These are phyloP conservation scores for Xylariaceae sp. DNA, from an alignment of 2,329 filamentous ascomycete species.

Conservation along the genomic window DNA sequence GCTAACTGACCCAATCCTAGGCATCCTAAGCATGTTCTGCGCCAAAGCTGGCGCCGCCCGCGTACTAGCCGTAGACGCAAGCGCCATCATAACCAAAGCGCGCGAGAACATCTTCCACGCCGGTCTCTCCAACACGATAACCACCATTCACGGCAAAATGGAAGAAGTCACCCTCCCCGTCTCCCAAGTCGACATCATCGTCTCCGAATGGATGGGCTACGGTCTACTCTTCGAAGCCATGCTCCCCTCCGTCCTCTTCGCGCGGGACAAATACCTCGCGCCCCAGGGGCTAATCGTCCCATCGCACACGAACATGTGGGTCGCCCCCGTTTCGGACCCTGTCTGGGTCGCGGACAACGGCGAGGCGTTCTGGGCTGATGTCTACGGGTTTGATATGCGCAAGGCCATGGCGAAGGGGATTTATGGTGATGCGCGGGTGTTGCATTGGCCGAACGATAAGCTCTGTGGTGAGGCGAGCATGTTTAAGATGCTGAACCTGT, in stretches of 20 bases:
- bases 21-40: constrained; percentile 92
- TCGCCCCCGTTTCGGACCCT: constrained; percentile 74
- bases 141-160: constrained; percentile 77
- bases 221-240: constrained; percentile 91
- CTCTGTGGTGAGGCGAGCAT: constrained; percentile 58
- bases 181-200: constrained; percentile 83
- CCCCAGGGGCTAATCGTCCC: constrained; percentile 80
- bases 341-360: constrained; percentile 76
- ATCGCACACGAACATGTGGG: constrained; percentile 75
- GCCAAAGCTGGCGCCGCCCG: constrained; percentile 81
- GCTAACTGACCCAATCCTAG: constrained; percentile 32
- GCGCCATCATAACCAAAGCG: constrained; percentile 82
- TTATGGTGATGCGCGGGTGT: constrained; percentile 75
- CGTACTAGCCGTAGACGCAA: constrained; percentile 90
- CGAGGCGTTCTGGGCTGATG: constrained; percentile 81
- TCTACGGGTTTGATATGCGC: constrained; percentile 97
- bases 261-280: constrained; percentile 79
- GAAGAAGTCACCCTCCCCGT: constrained; percentile 81
- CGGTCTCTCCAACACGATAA: constrained; percentile 68
- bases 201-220: constrained; percentile 98
- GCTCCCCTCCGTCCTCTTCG: constrained; percentile 87
- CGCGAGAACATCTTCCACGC: constrained; percentile 82
- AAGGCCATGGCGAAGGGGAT: constrained; percentile 78
- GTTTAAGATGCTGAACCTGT: constrained; percentile 74
- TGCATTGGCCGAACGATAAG: constrained; percentile 60